Evolutionary conservation across 2,329 filamentous ascomycete genomes (phyloP).

Genomic region (Raffaelea arxii): DNA sequence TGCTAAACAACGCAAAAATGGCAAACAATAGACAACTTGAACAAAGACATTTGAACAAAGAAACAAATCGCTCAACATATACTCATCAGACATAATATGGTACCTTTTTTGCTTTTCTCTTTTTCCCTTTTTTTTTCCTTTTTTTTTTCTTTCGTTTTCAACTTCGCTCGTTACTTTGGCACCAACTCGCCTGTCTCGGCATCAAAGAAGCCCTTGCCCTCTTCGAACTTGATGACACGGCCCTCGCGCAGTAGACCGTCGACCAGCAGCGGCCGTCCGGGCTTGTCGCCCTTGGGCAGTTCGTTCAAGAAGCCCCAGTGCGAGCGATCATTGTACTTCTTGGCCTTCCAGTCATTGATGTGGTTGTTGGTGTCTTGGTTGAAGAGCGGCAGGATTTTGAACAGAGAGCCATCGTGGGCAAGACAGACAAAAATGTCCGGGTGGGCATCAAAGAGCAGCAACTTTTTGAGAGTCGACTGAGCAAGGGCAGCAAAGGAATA

Average conservation of each 20-base stretch:
- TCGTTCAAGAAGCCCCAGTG: slow-evolving; percentile 12
- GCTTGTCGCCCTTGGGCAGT: background rate
- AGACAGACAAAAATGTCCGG: slow-evolving; percentile 9
- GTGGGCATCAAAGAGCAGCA: slow-evolving; percentile 11
- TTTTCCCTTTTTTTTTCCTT: no score
- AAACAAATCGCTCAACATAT: no score
- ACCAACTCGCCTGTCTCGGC: no score
- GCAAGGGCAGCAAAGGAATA: background rate
- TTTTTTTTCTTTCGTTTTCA: no score
- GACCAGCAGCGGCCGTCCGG: background rate
- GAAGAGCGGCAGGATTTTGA: slow-evolving; percentile 10
- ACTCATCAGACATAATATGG: no score
- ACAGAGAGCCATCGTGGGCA: slow-evolving; percentile 11
- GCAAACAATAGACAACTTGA: no score
- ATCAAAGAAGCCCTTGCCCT: background rate
- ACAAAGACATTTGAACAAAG: no score
- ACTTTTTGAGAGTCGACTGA: slow-evolving; percentile 9
- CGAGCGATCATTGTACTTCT: slow-evolving; percentile 9
- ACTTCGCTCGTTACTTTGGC: no score
- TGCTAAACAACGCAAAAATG: no score
- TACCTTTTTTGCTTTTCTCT: no score
- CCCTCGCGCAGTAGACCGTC: background rate
- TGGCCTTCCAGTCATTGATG: slow-evolving; percentile 10
- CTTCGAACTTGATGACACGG: background rate
- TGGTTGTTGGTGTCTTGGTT: background rate